Evolutionary conservation across 2,329 filamentous ascomycete genomes (phyloP).

Genomic region (Fusarium dlaminii): DNA sequence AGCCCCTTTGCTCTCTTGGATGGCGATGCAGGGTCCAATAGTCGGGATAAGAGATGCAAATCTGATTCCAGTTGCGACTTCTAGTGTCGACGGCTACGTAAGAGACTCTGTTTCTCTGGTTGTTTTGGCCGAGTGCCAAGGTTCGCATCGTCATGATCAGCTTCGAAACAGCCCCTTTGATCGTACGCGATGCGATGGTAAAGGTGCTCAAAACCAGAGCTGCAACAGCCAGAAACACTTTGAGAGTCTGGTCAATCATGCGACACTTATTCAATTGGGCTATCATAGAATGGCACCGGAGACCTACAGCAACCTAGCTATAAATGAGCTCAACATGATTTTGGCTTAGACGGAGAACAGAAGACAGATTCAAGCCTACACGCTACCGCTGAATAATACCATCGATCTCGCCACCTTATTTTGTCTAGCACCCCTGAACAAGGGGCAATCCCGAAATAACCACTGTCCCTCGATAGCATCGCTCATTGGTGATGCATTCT

Average conservation of each 20-base stretch:
- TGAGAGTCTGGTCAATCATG: conserved; percentile 25
- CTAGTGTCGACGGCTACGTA: conserved; percentile 13
- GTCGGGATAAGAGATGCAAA: conserved; percentile 2
- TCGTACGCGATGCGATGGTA: background rate
- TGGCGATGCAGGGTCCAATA: conserved; percentile 16
- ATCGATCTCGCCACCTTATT: background rate
- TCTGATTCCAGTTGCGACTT: conserved; percentile 19
- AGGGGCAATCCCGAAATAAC: conserved; percentile 32
- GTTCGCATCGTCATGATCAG: conserved; percentile 15
- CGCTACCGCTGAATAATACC: rapidly evolving
- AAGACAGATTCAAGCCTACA: background rate
- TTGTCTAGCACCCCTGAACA: background rate
- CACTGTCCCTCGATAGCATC: background rate
- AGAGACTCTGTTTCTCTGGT: background rate
- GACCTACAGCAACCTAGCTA: conserved; percentile 11
- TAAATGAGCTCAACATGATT: conserved; percentile 15
- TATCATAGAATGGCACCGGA: background rate
- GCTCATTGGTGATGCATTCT: conserved; percentile 24
- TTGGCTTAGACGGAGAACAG: background rate
- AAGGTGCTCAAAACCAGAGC: conserved; percentile 23
- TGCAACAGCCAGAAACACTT: conserved; percentile 29
- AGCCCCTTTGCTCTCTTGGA: conserved; percentile 7
- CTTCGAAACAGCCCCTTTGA: conserved; percentile 3
- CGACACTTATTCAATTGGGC: conserved; percentile 30
- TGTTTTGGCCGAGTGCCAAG: background rate